Conservation (phyloP, 306 rosid genomes). For the Fagus sylvatica region DNA sequence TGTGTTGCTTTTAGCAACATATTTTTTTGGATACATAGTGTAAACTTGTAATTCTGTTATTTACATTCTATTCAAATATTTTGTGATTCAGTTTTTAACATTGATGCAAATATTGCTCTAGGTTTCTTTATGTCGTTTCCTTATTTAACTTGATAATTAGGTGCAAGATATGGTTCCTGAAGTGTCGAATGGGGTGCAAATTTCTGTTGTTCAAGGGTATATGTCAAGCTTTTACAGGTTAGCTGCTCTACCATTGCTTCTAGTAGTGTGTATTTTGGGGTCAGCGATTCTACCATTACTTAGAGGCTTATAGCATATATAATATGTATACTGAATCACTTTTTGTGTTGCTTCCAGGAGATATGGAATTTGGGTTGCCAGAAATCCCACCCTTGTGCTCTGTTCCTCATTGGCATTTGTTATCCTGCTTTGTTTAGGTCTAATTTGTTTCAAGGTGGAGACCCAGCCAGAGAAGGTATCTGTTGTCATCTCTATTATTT, state of each 20-base stretch:
- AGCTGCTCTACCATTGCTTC: slow-evolving; percentile 32
- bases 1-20: slow-evolving; percentile 7
- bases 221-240: slow-evolving; percentile 83
- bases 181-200: slow-evolving; percentile 44
- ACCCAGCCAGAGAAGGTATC: slow-evolving; percentile 89
- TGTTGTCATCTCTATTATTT: slow-evolving; percentile 30
- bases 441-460: slow-evolving; percentile 81
- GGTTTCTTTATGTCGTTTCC: slow-evolving; percentile 13
- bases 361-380: slow-evolving; percentile 87
- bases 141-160: slow-evolving; percentile 34
- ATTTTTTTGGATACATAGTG: background rate
- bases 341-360: slow-evolving; percentile 52
- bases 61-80: background rate
- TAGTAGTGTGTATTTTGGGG: slow-evolving; percentile 25
- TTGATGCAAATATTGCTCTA: background rate
- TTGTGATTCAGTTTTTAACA: background rate
- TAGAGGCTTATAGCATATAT: slow-evolving; percentile 12
- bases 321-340: slow-evolving; percentile 18
- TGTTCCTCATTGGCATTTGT: slow-evolving; percentile 72
- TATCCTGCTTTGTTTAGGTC: slow-evolving; percentile 74
- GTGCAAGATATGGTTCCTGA: slow-evolving; percentile 38
- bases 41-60: slow-evolving; percentile 6
- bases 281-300: slow-evolving; percentile 37
- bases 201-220: slow-evolving; percentile 68
- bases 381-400: slow-evolving; percentile 73